phyloP scores from a whole-genome alignment of 352 stramenopile species.

The Phytophthora cactorum region DNA sequence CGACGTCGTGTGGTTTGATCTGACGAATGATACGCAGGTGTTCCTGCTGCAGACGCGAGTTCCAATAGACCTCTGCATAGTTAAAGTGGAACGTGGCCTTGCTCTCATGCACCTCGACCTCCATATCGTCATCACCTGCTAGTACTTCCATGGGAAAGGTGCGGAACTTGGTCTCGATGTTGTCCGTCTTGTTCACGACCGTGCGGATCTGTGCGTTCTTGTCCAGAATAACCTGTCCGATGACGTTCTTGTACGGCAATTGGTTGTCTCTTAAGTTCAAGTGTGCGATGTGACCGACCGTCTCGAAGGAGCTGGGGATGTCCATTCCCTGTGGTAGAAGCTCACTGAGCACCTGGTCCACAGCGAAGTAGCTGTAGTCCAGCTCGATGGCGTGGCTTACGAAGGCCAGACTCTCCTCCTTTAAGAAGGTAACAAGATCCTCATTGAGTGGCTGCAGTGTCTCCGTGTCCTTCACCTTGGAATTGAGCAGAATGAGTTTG shows the following conservation, averaged over 20 bases:
- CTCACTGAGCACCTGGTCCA: constrained; percentile 82
- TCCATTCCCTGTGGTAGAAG: constrained; percentile 84
- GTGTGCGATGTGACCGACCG: constrained; percentile 97
- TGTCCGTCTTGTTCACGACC: constrained; percentile 98
- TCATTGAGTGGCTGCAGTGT: constrained; percentile 56
- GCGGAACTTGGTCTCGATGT: constrained; percentile 94
- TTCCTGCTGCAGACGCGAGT: constrained; percentile 95
- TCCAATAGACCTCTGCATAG: constrained; percentile 98
- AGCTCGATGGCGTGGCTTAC: constrained; percentile 75
- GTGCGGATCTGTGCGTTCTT: constrained; percentile 96
- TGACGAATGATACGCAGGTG: constrained; percentile 92
- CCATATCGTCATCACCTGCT: constrained; percentile 82
- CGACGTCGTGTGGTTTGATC: constrained; percentile 70
- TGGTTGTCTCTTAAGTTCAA: constrained; percentile 96
- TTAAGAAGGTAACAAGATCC: constrained; percentile 63
- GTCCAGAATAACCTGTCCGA: constrained; percentile 98
- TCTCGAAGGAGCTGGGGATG: constrained; percentile 96
- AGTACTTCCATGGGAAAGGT: constrained; percentile 98
- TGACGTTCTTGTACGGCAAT: constrained; percentile 96
- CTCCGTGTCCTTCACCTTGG: constrained; percentile 64
- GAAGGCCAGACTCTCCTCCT: constrained; percentile 61
- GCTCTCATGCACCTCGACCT: constrained; percentile 94
- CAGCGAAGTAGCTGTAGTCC: constrained; percentile 80
- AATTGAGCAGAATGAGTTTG: constrained; percentile 77
- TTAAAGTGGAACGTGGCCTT: constrained; percentile 95